Evolutionary conservation across 176 grass and related monocot species (phyloP).

Genomic region (Sorghum bicolor): DNA sequence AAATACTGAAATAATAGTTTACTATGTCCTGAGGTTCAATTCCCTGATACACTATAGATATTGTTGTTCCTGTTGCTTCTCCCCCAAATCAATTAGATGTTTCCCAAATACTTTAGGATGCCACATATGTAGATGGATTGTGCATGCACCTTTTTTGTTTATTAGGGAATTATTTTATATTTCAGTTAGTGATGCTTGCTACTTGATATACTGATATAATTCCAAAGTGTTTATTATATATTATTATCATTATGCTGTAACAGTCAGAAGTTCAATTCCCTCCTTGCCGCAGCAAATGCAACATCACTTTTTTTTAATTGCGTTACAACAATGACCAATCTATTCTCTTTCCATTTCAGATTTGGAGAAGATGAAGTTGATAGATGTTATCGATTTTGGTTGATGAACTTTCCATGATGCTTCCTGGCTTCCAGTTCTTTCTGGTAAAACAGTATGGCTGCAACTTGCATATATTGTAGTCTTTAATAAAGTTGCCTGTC

Average conservation of each 20-base stretch:
- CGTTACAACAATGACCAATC: background rate
- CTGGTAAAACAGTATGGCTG: slow-evolving; percentile 9
- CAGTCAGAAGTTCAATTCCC: background rate
- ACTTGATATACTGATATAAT: background rate
- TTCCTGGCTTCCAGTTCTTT: slow-evolving; percentile 10
- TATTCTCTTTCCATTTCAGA: slow-evolving; percentile 37
- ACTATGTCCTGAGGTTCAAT: background rate
- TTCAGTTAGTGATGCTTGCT: background rate
- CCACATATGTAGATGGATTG: background rate
- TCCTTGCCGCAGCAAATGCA: background rate
- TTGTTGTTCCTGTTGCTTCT: background rate
- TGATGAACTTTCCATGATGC: slow-evolving; percentile 15
- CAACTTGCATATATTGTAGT: slow-evolving; percentile 29
- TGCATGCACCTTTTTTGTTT: background rate
- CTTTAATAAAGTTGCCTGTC: background rate
- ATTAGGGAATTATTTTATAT: background rate
- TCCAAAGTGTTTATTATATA: background rate
- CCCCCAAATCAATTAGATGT: background rate
- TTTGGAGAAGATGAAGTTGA: slow-evolving; percentile 5
- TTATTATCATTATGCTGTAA: background rate
- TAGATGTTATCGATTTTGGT: background rate
- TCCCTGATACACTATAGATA: background rate
- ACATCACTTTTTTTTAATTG: background rate
- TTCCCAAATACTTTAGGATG: background rate
- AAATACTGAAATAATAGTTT: slow-evolving; percentile 1